Evolutionary conservation across 2,329 filamentous ascomycete species (phyloP).

Genomic region (Westerdykella sp.): DNA sequence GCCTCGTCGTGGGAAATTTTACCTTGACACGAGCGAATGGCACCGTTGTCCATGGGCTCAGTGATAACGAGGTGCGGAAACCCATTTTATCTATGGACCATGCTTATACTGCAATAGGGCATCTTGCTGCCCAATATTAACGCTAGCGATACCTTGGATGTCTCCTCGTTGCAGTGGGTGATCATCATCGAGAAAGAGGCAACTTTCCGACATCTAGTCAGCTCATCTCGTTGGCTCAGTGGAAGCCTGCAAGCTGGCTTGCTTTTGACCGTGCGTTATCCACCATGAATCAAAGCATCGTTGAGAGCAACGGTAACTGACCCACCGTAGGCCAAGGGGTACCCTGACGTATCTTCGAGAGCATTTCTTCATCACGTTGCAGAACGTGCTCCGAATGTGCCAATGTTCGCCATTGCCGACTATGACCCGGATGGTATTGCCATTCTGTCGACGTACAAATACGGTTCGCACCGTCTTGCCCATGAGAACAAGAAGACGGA

Average conservation of each 20-base stretch:
- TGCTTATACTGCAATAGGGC: conserved; percentile 42
- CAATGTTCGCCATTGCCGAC: conserved; percentile 62
- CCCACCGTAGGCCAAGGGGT: conserved; percentile 66
- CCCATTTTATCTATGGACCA: neutral
- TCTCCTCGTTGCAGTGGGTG: conserved; percentile 55
- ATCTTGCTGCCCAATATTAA: conserved; percentile 53
- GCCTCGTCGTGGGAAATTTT: conserved; percentile 58
- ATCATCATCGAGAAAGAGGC: conserved; percentile 79
- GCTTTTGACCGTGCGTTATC: conserved; percentile 56
- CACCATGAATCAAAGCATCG: neutral
- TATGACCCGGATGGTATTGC: conserved; percentile 70
- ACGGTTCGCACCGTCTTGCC: conserved; percentile 57
- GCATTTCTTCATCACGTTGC: conserved; percentile 51
- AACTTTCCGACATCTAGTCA: conserved; percentile 63
- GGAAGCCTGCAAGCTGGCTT: conserved; percentile 50
- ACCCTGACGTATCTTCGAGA: conserved; percentile 67
- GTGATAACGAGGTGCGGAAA: conserved; percentile 36
- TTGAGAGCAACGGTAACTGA: neutral
- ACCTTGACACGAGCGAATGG: conserved; percentile 44
- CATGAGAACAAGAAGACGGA: conserved; percentile 52
- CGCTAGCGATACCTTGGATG: conserved; percentile 46
- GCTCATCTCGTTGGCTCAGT: conserved; percentile 50
- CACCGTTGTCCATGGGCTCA: conserved; percentile 36
- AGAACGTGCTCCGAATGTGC: conserved; percentile 35
- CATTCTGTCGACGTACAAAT: conserved; percentile 68